phyloP scores from a whole-genome alignment of 371 early-diverging fungal genomes.

The Ecytonucleospora hepatopenaei region DNA sequence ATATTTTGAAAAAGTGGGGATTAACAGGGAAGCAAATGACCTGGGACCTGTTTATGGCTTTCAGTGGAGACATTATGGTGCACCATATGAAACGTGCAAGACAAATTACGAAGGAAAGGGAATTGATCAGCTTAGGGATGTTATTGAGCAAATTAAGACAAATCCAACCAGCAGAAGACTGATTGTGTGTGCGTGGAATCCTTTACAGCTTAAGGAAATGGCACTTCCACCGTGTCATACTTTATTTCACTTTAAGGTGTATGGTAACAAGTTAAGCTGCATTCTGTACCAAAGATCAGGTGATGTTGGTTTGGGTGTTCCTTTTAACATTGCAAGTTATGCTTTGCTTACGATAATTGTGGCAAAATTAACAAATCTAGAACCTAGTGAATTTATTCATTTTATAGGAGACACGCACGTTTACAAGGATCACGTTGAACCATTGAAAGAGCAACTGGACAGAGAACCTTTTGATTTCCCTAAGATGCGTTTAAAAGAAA shows the following conservation, averaged over 20 bases:
- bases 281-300: slow-evolving; percentile 91
- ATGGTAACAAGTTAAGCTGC: slow-evolving; percentile 65
- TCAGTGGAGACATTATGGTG: slow-evolving; percentile 98
- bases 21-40: slow-evolving; percentile 72
- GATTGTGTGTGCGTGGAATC: slow-evolving; percentile 94
- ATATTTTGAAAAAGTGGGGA: slow-evolving; percentile 71
- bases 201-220: slow-evolving; percentile 67
- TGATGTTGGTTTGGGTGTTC: slow-evolving; percentile 94
- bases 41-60: slow-evolving; percentile 97
- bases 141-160: slow-evolving; percentile 66
- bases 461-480: slow-evolving; percentile 77
- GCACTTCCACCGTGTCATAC: slow-evolving; percentile 86
- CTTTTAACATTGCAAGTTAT: slow-evolving; percentile 96
- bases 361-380: slow-evolving; percentile 72
- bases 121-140: slow-evolving; percentile 76
- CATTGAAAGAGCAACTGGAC: slow-evolving; percentile 67
- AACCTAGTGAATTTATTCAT: slow-evolving; percentile 79
- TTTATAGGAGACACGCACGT: slow-evolving; percentile 91
- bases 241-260: slow-evolving; percentile 79
- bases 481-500: slow-evolving; percentile 57
- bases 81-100: slow-evolving; percentile 71
- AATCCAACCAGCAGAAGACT: slow-evolving; percentile 80
- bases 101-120: slow-evolving; percentile 80
- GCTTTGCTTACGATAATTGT: slow-evolving; percentile 80
- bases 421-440: slow-evolving; percentile 78